Percentiles rank a stretch among this genome's conserved stretches.
phyloP scores from a whole-genome alignment of 768 basidiomycete species.

The Pleurotus ostreatus region DNA sequence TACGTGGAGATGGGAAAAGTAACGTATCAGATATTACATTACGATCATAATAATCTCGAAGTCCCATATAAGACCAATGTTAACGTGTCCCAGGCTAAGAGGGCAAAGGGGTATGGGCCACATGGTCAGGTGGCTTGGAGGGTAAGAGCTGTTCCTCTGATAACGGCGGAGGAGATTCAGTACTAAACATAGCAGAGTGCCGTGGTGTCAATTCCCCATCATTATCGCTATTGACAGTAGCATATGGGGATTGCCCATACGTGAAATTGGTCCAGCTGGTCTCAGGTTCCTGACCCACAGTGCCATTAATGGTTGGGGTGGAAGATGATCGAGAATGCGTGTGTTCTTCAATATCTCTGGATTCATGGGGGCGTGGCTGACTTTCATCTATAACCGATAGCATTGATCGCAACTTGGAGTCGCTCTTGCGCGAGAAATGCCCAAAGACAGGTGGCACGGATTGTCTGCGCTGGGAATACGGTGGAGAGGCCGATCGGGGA shows the following conservation, averaged over 20 bases:
- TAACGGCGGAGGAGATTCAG: constrained; percentile 21
- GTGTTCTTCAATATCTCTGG: constrained; percentile 17
- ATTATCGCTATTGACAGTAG: constrained; percentile 8
- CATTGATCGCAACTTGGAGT: constrained; percentile 69
- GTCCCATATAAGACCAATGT: no score
- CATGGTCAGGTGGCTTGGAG: constrained; percentile 8
- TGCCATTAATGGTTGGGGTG: constrained; percentile 18
- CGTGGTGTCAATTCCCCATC: constrained; percentile 20
- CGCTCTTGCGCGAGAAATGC: constrained; percentile 47
- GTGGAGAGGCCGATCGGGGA: constrained; percentile 51
- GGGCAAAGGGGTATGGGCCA: background rate
- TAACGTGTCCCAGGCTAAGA: background rate
- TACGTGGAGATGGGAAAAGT: constrained; percentile 10
- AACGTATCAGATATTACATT: background rate
- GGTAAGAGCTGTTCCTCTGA: background rate
- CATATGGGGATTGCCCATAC: constrained; percentile 35
- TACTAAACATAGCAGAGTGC: constrained; percentile 22
- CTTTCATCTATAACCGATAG: constrained; percentile 69
- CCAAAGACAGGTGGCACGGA: constrained; percentile 39
- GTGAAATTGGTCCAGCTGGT: constrained; percentile 33
- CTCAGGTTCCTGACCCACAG: constrained; percentile 21
- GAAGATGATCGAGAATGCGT: constrained; percentile 20
- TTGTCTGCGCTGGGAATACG: constrained; percentile 42
- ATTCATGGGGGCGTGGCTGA: constrained; percentile 24
- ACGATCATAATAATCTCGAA: background rate